A percentile compares a stretch with the other conserved stretches of the same genome.
Evolutionary conservation across 495 filamentous ascomycete species (phyloP).

Genomic region (Penicillium crystallinum): DNA sequence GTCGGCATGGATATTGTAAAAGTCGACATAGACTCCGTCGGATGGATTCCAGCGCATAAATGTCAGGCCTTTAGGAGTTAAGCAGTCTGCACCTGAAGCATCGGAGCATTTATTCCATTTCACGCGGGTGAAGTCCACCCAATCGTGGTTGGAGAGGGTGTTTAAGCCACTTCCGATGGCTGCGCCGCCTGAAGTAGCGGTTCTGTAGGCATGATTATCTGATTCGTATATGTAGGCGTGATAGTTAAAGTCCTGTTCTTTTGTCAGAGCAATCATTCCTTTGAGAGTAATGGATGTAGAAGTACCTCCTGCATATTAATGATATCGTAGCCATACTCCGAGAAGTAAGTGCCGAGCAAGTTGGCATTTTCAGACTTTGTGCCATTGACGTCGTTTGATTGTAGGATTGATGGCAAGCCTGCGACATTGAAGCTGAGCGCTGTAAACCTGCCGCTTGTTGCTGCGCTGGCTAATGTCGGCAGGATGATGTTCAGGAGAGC

Average conservation of each 20-base stretch:
- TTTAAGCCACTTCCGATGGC: conserved; percentile 58
- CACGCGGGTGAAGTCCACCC: conserved; percentile 48
- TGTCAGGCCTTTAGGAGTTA: conserved; percentile 62
- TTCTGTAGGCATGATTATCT: conserved; percentile 52
- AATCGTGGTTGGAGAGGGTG: conserved; percentile 51
- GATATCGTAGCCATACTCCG: conserved; percentile 49
- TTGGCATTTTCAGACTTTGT: conserved; percentile 48
- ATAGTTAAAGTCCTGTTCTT: conserved; percentile 54
- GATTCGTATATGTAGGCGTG: conserved; percentile 53
- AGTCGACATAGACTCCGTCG: conserved; percentile 48
- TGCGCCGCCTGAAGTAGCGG: conserved; percentile 55
- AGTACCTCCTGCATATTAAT: conserved; percentile 57
- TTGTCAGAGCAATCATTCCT: neutral
- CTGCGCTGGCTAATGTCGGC: conserved; percentile 6
- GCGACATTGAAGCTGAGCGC: conserved; percentile 57
- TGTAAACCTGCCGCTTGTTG: conserved; percentile 38
- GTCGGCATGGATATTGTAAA: conserved; percentile 60
- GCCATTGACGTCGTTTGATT: conserved; percentile 48
- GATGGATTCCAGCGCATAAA: conserved; percentile 50
- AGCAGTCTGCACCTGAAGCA: conserved; percentile 49
- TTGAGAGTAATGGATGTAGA: neutral
- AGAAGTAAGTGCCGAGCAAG: conserved; percentile 44
- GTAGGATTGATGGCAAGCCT: conserved; percentile 50
- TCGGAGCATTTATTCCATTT: conserved; percentile 55
- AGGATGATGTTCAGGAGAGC: neutral